Conservation (phyloP, 495 filamentous ascomycete species). For the Penicillium cinerascens region DNA sequence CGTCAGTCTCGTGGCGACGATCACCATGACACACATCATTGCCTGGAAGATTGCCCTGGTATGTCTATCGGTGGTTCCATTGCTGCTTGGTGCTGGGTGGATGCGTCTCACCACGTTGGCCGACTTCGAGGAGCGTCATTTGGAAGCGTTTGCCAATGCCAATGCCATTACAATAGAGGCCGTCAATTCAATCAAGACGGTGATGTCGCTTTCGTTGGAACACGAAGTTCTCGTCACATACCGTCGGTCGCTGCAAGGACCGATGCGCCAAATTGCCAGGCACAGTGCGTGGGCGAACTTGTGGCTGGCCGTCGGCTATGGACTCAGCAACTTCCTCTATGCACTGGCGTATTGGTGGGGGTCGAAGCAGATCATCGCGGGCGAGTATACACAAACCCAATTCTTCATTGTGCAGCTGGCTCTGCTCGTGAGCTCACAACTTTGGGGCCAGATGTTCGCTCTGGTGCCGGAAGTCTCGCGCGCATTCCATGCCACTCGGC, state of each 20-base stretch:
- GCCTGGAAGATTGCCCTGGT: constrained; percentile 38
- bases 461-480: constrained; percentile 2
- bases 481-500: constrained; percentile 3
- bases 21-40: constrained; percentile 36
- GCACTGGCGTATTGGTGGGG: constrained; percentile 68
- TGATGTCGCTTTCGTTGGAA: constrained; percentile 48
- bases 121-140: constrained; percentile 56
- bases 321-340: constrained; percentile 51
- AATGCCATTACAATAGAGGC: constrained; percentile 47
- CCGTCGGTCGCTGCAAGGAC: constrained; percentile 32
- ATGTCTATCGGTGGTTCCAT: constrained; percentile 36
- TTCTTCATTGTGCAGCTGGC: constrained; percentile 25
- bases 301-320: constrained; percentile 52
- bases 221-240: constrained; percentile 32
- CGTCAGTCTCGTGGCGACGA: constrained; percentile 34
- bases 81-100: constrained; percentile 39
- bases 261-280: constrained; percentile 31
- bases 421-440: constrained; percentile 37
- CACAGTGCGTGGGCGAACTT: constrained; percentile 34
- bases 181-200: constrained; percentile 49
- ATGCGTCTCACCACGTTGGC: constrained; percentile 49
- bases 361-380: constrained; percentile 51
- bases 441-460: neutral
- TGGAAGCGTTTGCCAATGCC: constrained; percentile 46
- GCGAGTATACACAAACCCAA: constrained; percentile 45